phyloP scores from a whole-genome alignment of 2,329 filamentous ascomycete genomes.

The Akanthomyces uredinophilus region DNA sequence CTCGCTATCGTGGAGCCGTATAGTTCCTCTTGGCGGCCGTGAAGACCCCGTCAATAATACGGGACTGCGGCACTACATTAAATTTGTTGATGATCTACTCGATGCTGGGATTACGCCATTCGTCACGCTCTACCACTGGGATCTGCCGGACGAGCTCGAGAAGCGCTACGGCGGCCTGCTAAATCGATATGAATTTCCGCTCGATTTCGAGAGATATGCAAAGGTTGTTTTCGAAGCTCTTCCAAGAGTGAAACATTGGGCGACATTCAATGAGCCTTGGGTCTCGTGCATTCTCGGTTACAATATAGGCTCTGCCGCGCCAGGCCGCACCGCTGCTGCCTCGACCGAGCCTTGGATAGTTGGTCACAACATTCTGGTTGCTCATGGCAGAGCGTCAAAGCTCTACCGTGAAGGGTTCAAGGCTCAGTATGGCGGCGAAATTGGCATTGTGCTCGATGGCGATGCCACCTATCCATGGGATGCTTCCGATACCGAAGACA shows the following conservation, averaged over 20 bases:
- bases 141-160: constrained; percentile 72
- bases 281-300: constrained; percentile 79
- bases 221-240: constrained; percentile 70
- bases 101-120: constrained; percentile 73
- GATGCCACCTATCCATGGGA: constrained; percentile 83
- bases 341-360: constrained; percentile 74
- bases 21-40: constrained; percentile 80
- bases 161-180: constrained; percentile 76
- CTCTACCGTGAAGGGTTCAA: constrained; percentile 43
- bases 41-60: constrained; percentile 75
- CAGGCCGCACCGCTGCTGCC: constrained; percentile 75
- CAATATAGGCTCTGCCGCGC: constrained; percentile 71
- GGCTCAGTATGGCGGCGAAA: constrained; percentile 63
- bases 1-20: constrained; percentile 77
- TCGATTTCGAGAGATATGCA: constrained; percentile 76
- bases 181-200: constrained; percentile 75
- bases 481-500: constrained; percentile 65
- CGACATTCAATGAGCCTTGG: constrained; percentile 88
- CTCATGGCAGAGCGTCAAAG: constrained; percentile 42
- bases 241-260: constrained; percentile 78
- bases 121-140: constrained; percentile 85
- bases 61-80: constrained; percentile 72
- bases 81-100: constrained; percentile 72
- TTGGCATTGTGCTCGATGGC: constrained; percentile 84
- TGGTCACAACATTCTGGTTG: constrained; percentile 73